Evolutionary conservation across 306 rosid genomes (phyloP).

Genomic region (Leucaena leucocephala): DNA sequence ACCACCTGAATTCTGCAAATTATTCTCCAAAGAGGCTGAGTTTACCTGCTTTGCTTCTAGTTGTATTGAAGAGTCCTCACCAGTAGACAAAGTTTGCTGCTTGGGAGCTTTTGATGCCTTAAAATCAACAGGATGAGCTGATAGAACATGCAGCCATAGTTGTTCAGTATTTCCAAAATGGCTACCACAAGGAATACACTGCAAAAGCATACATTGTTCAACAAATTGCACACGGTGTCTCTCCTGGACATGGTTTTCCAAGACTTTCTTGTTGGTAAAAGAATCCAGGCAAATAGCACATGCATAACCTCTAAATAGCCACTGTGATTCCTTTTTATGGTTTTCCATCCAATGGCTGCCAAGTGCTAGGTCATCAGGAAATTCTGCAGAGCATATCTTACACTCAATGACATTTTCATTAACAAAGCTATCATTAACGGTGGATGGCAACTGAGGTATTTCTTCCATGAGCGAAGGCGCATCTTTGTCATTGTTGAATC

Average conservation of each 20-base stretch:
- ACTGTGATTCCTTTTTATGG: slow-evolving; percentile 98
- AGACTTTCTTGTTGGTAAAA: slow-evolving; percentile 80
- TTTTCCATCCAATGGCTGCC: slow-evolving; percentile 91
- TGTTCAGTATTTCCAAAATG: slow-evolving; percentile 87
- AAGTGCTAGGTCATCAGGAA: slow-evolving; percentile 74
- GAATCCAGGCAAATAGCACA: slow-evolving; percentile 98
- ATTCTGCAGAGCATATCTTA: slow-evolving; percentile 76
- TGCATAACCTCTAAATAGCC: slow-evolving; percentile 95
- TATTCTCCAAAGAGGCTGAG: slow-evolving; percentile 59
- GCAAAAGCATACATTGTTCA: slow-evolving; percentile 97
- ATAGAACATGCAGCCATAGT: slow-evolving; percentile 87
- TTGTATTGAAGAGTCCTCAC: slow-evolving; percentile 60
- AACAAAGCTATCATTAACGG: slow-evolving; percentile 46
- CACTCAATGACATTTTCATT: slow-evolving; percentile 64
- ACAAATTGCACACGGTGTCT: slow-evolving; percentile 92
- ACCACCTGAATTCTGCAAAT: slow-evolving; percentile 57
- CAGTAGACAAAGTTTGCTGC: slow-evolving; percentile 52
- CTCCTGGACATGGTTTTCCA: slow-evolving; percentile 98
- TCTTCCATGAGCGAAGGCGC: slow-evolving; percentile 55
- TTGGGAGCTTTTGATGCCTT: slow-evolving; percentile 61
- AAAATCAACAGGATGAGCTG: slow-evolving; percentile 72
- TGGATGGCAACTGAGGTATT: slow-evolving; percentile 55
- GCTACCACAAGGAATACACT: slow-evolving; percentile 93
- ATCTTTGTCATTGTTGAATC: slow-evolving; percentile 66
- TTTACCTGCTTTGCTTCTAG: slow-evolving; percentile 56